Conservation (phyloP, 2,329 filamentous ascomycete genomes). For the Metarhizium anisopliae region DNA sequence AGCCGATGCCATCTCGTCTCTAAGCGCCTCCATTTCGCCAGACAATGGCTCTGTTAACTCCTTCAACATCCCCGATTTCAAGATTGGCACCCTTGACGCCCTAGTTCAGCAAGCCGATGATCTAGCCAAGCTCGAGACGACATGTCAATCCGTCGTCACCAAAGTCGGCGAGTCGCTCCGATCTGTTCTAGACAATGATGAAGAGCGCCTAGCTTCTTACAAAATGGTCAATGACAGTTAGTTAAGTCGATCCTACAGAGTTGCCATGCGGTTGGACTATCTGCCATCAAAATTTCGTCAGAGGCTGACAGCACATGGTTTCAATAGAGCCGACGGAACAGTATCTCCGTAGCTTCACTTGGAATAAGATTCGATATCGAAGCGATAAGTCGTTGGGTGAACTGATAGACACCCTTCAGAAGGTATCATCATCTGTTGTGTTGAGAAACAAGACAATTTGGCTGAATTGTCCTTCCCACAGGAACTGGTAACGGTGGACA, state of each 20-base stretch:
- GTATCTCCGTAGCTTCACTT: conserved; percentile 80
- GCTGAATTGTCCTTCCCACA: conserved; percentile 22
- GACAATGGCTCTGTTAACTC: conserved; percentile 69
- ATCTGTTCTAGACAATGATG: conserved; percentile 74
- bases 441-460: background rate
- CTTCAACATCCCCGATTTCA: conserved; percentile 87
- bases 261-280: background rate
- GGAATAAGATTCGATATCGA: conserved; percentile 98
- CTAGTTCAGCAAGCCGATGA: conserved; percentile 96
- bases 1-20: conserved; percentile 70
- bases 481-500: conserved; percentile 89
- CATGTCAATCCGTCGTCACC: conserved; percentile 71
- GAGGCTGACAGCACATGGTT: background rate
- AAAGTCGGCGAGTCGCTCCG: conserved; percentile 85
- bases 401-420: conserved; percentile 79
- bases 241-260: conserved; percentile 19
- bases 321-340: conserved; percentile 82
- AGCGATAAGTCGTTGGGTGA: conserved; percentile 84
- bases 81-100: conserved; percentile 92
- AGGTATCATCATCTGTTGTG: conserved; percentile 39
- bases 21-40: conserved; percentile 61
- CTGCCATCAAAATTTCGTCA: conserved; percentile 4
- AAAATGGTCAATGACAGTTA: conserved; percentile 92
- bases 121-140: conserved; percentile 73
- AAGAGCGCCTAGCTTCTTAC: conserved; percentile 73